Evolutionary conservation across 331 rosid genomes (phyloP).

Genomic region (Rosa hybrid): DNA sequence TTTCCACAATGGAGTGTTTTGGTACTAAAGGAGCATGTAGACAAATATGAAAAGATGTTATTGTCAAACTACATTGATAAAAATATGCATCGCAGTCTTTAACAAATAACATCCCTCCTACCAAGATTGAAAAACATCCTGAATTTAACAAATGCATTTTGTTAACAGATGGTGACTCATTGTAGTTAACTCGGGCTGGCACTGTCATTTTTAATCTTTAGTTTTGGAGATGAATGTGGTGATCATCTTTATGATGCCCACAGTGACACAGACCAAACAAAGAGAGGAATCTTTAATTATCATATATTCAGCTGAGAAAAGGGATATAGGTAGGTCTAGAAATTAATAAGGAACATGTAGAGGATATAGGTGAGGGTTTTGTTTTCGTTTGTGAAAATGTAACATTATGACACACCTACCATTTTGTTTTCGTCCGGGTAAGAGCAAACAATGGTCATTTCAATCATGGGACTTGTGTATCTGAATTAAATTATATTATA

Average conservation of each 20-base stretch:
- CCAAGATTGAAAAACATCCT: background rate
- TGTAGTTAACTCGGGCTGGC: background rate
- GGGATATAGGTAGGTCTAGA: background rate
- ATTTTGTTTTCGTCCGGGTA: slow-evolving; percentile 11
- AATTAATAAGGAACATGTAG: background rate
- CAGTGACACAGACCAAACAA: slow-evolving; percentile 29
- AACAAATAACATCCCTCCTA: background rate
- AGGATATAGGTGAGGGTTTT: background rate
- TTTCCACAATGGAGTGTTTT: background rate
- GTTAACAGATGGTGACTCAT: background rate
- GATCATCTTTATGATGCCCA: background rate
- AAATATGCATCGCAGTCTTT: background rate
- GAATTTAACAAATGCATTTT: background rate
- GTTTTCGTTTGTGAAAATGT: background rate
- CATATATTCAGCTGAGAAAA: background rate
- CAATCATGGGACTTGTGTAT: slow-evolving; percentile 3
- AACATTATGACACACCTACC: slow-evolving; percentile 13
- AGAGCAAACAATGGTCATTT: background rate
- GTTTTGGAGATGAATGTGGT: background rate
- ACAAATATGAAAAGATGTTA: background rate
- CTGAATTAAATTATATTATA: background rate
- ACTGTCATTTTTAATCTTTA: background rate
- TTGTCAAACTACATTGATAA: background rate
- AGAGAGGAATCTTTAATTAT: slow-evolving; percentile 26
- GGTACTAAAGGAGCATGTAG: background rate